phyloP scores from a whole-genome alignment of 2,329 filamentous ascomycete genomes.

The Talaromyces sp. region DNA sequence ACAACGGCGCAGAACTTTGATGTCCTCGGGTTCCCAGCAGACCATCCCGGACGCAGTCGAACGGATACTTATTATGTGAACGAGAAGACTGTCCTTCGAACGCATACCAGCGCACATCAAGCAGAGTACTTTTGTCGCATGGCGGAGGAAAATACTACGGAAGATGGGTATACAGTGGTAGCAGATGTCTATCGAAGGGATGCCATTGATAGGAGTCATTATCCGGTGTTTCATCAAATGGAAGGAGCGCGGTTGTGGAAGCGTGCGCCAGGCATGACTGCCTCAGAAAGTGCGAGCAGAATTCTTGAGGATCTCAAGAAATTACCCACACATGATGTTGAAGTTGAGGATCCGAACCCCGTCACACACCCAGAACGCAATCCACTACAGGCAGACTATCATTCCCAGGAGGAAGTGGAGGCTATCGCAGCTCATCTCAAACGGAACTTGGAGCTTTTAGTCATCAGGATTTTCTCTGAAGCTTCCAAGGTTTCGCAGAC shows the following conservation, averaged over 20 bases:
- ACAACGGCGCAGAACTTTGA: slow-evolving; percentile 88
- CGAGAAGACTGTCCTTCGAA: slow-evolving; percentile 73
- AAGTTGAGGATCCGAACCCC: slow-evolving; percentile 79
- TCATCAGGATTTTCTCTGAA: slow-evolving; percentile 79
- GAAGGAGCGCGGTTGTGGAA: slow-evolving; percentile 91
- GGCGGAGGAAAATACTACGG: slow-evolving; percentile 37
- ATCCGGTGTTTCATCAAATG: slow-evolving; percentile 98
- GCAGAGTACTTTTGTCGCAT: slow-evolving; percentile 70
- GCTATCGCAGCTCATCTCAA: slow-evolving; percentile 83
- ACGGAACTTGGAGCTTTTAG: slow-evolving; percentile 79
- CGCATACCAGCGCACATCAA: slow-evolving; percentile 94
- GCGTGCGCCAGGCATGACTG: slow-evolving; percentile 42
- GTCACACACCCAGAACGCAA: slow-evolving; percentile 72
- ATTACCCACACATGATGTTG: slow-evolving; percentile 67
- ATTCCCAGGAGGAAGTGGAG: slow-evolving; percentile 71
- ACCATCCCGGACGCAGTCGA: slow-evolving; percentile 80
- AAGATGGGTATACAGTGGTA: slow-evolving; percentile 77
- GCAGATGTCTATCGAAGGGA: slow-evolving; percentile 95
- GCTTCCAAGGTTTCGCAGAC: slow-evolving; percentile 62
- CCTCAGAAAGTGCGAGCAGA: slow-evolving; percentile 48
- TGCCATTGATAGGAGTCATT: slow-evolving; percentile 90
- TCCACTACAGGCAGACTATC: slow-evolving; percentile 68
- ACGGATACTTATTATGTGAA: slow-evolving; percentile 98
- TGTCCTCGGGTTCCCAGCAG: slow-evolving; percentile 80
- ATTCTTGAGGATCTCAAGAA: slow-evolving; percentile 66